Conservation (phyloP, 2,329 filamentous ascomycete genomes). For the Coniochaeta ligniaria region DNA sequence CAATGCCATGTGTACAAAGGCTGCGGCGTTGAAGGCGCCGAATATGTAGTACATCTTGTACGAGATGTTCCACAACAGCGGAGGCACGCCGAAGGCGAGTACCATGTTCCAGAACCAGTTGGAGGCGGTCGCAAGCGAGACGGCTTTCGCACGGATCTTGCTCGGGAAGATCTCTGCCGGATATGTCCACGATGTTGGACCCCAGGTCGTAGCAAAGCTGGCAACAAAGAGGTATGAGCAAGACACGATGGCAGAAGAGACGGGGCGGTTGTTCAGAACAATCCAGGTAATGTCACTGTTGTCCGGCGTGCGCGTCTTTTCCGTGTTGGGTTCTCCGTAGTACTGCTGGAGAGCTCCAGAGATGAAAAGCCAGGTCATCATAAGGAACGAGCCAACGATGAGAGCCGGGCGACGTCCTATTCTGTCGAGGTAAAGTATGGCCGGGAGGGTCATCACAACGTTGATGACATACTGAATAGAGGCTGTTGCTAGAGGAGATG, state of each 20-base stretch:
- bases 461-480: constrained; percentile 65
- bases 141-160: constrained; percentile 46
- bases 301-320: constrained; percentile 48
- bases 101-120: constrained; percentile 53
- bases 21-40: constrained; percentile 50
- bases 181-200: constrained; percentile 62
- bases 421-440: constrained; percentile 61
- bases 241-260: constrained; percentile 53
- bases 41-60: constrained; percentile 57
- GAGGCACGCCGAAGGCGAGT: constrained; percentile 59
- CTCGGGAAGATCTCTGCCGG: constrained; percentile 60
- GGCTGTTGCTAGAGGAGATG: constrained; percentile 57
- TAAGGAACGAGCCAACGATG: constrained; percentile 62
- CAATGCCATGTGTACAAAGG: constrained; percentile 60
- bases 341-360: constrained; percentile 51
- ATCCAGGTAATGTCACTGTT: constrained; percentile 20
- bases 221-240: constrained; percentile 69
- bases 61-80: constrained; percentile 55
- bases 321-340: constrained; percentile 29
- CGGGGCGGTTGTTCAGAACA: no score
- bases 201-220: constrained; percentile 63
- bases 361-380: constrained; percentile 57
- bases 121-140: constrained; percentile 43
- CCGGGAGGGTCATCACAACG: constrained; percentile 59
- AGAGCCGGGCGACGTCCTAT: constrained; percentile 63